Evolutionary conservation across 257 asterid genomes (phyloP).

Genomic region (Perilla frutescens): DNA sequence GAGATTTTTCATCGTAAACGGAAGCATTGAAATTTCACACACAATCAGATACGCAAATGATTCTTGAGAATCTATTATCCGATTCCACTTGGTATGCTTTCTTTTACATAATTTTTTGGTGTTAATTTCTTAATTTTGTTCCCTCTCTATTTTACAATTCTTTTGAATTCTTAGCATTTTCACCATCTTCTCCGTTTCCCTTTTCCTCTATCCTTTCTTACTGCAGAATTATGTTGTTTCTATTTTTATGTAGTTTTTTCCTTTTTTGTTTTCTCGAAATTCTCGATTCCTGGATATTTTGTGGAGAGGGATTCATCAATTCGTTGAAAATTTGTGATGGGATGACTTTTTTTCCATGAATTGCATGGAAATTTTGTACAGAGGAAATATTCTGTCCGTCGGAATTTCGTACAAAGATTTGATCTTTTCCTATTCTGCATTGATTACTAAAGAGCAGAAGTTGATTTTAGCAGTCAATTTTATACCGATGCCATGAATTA

Average conservation of each 20-base stretch:
- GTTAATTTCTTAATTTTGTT: background rate
- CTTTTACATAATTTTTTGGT: background rate
- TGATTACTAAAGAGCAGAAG: slow-evolving; percentile 27
- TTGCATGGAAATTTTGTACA: slow-evolving; percentile 12
- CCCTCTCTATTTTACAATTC: background rate
- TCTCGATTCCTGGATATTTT: background rate
- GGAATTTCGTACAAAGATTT: slow-evolving; percentile 26
- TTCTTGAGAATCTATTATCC: slow-evolving; percentile 31
- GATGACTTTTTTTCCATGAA: background rate
- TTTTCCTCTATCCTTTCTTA: background rate
- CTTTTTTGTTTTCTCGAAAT: background rate
- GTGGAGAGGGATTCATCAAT: slow-evolving; percentile 17
- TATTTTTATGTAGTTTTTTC: background rate
- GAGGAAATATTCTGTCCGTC: background rate
- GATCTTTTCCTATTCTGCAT: slow-evolving; percentile 17
- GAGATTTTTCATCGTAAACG: slow-evolving; percentile 17
- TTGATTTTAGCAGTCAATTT: slow-evolving; percentile 18
- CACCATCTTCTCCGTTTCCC: background rate
- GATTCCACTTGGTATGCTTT: slow-evolving; percentile 35
- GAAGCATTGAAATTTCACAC: slow-evolving; percentile 4
- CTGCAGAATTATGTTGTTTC: background rate
- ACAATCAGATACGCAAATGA: slow-evolving; percentile 16
- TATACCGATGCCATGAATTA: background rate
- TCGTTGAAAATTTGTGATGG: background rate
- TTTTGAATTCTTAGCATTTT: slow-evolving; percentile 9